phyloP scores from a whole-genome alignment of 2,329 filamentous ascomycete genomes.

The Scedosporium aurantiacum region DNA sequence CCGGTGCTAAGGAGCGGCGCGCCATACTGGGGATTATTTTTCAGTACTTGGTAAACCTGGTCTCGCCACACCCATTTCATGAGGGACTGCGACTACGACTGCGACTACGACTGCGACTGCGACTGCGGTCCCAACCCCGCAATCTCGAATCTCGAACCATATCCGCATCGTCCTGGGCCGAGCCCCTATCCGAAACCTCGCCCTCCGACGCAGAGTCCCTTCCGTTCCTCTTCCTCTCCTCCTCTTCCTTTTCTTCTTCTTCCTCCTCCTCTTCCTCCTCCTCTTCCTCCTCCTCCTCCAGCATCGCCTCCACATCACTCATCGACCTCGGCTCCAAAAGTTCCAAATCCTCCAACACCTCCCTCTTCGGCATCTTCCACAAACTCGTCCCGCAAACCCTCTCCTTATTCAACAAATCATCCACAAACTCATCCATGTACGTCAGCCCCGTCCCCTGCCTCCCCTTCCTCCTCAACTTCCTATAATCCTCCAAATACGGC shows the following conservation, averaged over 20 bases:
- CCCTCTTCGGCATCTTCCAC: constrained; percentile 79
- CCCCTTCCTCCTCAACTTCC: constrained; percentile 71
- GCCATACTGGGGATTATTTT: no score
- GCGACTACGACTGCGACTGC: background rate
- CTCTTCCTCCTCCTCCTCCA: constrained; percentile 48
- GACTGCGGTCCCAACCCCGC: constrained; percentile 13
- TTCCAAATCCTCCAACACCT: constrained; percentile 79
- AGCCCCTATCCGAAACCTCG: constrained; percentile 21
- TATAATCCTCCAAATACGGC: constrained; percentile 66
- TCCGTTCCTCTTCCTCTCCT: constrained; percentile 10
- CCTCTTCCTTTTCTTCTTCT: constrained; percentile 14
- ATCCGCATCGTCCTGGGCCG: constrained; percentile 22
- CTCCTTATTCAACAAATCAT: constrained; percentile 81
- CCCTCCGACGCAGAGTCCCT: constrained; percentile 25
- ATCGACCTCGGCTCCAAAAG: constrained; percentile 74
- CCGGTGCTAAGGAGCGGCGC: no score
- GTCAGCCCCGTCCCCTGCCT: constrained; percentile 67
- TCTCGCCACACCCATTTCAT: background rate
- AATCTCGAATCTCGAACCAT: constrained; percentile 22
- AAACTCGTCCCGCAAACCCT: constrained; percentile 83
- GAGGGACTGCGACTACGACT: background rate
- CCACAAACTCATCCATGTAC: constrained; percentile 83
- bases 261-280: constrained; percentile 21
- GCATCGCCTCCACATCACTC: constrained; percentile 63
- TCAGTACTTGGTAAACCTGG: no score